Conservation (phyloP, 169 alveolate genomes). For the Eimeria sp. region DNA sequence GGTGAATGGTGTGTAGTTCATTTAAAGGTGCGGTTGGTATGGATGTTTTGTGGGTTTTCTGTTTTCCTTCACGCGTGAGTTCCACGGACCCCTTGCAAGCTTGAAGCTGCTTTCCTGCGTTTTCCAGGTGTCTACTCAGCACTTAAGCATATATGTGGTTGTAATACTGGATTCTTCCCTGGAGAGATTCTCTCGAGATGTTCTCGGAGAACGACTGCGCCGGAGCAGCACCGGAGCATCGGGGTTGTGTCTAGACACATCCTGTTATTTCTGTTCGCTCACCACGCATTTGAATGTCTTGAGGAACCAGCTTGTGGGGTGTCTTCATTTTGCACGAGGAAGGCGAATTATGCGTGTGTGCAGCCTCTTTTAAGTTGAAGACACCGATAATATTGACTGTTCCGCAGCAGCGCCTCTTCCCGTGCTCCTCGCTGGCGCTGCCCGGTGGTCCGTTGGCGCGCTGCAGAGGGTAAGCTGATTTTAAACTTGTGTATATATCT, state of each 20-base stretch:
- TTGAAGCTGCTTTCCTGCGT: slow-evolving; percentile 1
- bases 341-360: slow-evolving; percentile 3
- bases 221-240: slow-evolving; percentile 3
- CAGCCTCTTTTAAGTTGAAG: slow-evolving; percentile 4
- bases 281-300: not conserved
- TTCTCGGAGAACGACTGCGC: not conserved
- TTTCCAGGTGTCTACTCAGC: not conserved
- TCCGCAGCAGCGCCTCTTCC: slow-evolving; percentile 9
- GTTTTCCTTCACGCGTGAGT: not conserved
- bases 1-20: not conserved
- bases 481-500: not conserved
- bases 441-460: not conserved
- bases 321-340: not conserved
- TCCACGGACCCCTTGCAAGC: not conserved
- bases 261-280: not conserved
- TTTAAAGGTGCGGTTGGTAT: not conserved
- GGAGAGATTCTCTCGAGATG: not conserved
- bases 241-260: not conserved
- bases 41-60: not conserved
- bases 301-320: not conserved
- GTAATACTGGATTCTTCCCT: not conserved
- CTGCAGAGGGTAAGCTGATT: not conserved
- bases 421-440: not conserved
- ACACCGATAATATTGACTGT: not conserved
- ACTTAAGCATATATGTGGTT: not conserved